Evolutionary conservation across 306 rosid species (phyloP), one percentile per base, ranked within the genome.

Genomic region (Quercus glauca): DNA sequence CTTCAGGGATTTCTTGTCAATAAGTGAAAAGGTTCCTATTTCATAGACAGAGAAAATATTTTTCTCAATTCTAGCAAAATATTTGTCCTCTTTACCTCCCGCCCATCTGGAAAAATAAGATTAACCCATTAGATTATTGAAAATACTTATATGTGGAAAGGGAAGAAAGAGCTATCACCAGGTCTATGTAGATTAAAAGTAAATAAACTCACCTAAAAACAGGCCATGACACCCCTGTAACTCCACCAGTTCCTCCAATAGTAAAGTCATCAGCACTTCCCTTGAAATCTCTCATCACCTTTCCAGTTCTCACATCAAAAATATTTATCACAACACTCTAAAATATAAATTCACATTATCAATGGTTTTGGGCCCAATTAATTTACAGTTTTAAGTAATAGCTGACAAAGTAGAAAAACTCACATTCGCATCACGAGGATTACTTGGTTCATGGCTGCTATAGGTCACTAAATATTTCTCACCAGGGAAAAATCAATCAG

Each of bases 221-320:
- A 41, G 97, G 97, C 97, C 98, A 94, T 23, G 96, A 89, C 31
- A 92, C 92, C 28, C 96, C 96, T 0, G 93, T 75, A 69, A 94
- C 93, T 69, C 94, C 93, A 0, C 93, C 93, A 57, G 91, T 76
- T 74, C 91, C 98, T 84, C 97, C 97, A 78, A 87, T 73, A n/a
- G 97, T 85, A 88, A 94, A 92, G 68, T 94, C 98, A 69, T 92
- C 93, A 0, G 97, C 90, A 43, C 86, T 91, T 69, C 97, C 98
- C 80, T 92, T 94, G 65, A 92, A 94, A 75, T 94, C 97, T 75
- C 98, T 86, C 97, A 89, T 92, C 26, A 89, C 87, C 79, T 92
- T 94, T 45, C 97, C 94, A 61, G 94, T 90, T 76, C 98, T 91
- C 85, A 91, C 93, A 79, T 94, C 97, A 87, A 94, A 94, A 79